Conservation (phyloP, 2,329 filamentous ascomycete genomes). For the Teratosphaeria viscida region DNA sequence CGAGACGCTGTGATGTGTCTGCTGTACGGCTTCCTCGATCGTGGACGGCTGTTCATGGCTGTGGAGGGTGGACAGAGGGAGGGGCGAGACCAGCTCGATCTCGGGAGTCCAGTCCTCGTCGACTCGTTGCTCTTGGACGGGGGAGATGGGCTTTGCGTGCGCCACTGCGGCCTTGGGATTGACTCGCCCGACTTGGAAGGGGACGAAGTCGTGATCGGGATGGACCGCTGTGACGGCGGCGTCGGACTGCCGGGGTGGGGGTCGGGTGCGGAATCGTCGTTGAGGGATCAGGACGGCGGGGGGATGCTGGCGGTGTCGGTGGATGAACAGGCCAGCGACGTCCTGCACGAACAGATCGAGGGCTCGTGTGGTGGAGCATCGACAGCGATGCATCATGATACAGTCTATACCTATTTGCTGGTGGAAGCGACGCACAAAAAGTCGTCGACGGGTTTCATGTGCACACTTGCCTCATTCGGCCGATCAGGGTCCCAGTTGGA, state of each 20-base stretch:
- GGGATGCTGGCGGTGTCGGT: not conserved
- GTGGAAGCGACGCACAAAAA: not conserved
- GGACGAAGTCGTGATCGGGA: not conserved
- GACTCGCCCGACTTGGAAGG: not conserved
- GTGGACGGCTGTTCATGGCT: not conserved
- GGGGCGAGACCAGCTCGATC: constrained; percentile 4
- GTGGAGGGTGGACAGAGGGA: not conserved
- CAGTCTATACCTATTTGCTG: too few species aligned
- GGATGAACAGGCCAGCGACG: not conserved
- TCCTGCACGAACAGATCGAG: not conserved
- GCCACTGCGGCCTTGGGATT: not conserved
- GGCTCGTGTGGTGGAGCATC: not conserved
- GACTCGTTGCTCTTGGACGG: constrained; percentile 2
- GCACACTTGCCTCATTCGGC: not conserved
- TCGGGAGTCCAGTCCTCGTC: constrained; percentile 7
- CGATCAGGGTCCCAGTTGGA: not conserved
- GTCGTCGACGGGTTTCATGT: not conserved
- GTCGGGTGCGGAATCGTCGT: constrained; percentile 2
- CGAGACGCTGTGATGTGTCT: not conserved
- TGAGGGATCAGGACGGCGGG: not conserved
- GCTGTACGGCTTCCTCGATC: not conserved
- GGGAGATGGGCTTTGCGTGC: not conserved
- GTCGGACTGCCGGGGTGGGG: not conserved
- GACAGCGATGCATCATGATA: not conserved
- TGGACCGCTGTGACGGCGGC: not conserved